Base-by-base conservation (phyloP, 306 rosid genomes). In the Castanea mollissima region DNA sequence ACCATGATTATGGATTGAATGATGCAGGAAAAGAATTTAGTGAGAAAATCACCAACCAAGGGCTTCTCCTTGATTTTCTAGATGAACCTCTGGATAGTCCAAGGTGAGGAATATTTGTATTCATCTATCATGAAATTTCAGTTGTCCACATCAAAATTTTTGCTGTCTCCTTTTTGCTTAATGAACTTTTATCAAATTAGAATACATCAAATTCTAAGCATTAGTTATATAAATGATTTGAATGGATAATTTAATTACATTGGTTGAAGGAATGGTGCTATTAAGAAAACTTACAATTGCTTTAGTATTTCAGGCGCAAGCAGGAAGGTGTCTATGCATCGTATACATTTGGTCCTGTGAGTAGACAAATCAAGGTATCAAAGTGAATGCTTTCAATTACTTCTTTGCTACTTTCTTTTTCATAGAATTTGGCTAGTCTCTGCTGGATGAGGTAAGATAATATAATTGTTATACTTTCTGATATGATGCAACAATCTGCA, bases 1-100 rank as follows among this genome's bases (percentile, higher is more conserved):
- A 93, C 80, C 97, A 91, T 57, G 97, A 93, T 86, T 91, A 91
- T 81, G 97, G 97, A 82, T 84, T 93, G 78, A 93, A 91, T 74
- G 86, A 91, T 80, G 96, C 92, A 55, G 97, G 94, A 69, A 93
- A 91, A 85, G 96, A 93, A 79, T 87, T 93, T 87, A 31, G 31
- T 5, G 74, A 77, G 72, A 93, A 91, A 87, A 19, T 46, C 67
- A 81, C 85, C 46, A 91, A 91, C 83, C 97, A 93, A 79, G 85
- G 79, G 86, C 91, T 91, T 74, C 89, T 93, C 74, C 97, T 93
- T 82, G 97, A 91, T 81, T 93, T 91, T 86, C 86, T 91, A 81
- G 96, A 91, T 68, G 97, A 93, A 83, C 91, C 92, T 69, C 81
- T 79, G 51, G 83, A 93, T 80, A 93, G 97, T 87, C 91, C 89